Percentiles rank a stretch among this genome's conserved stretches.
Evolutionary conservation across 805 yeast species (phyloP).

Genomic region (Spathaspora arborariae): DNA sequence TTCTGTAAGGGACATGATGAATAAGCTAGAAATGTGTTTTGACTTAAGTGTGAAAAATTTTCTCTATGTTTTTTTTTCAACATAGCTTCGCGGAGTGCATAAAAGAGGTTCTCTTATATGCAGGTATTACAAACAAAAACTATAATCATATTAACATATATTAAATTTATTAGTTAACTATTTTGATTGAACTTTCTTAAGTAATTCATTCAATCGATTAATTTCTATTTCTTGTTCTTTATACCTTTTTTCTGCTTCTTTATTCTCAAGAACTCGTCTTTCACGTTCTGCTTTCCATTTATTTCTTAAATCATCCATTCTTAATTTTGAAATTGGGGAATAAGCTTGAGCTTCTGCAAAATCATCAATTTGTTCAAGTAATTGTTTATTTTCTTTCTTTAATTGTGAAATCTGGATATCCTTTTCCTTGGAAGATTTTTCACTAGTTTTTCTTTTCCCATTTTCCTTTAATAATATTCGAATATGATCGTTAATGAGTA

Average conservation of each 20-base stretch:
- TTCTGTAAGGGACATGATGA: conserved; percentile 15
- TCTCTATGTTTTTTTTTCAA: neutral
- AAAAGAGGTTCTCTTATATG: neutral
- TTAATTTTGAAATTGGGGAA: conserved; percentile 40
- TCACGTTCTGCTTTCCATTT: conserved; percentile 73
- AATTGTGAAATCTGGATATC: conserved; percentile 1
- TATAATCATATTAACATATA: neutral
- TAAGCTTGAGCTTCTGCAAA: neutral
- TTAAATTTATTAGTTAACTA: neutral
- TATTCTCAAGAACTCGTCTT: conserved; percentile 57
- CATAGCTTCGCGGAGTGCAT: neutral
- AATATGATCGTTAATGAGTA: conserved; percentile 56
- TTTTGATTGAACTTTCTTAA: neutral
- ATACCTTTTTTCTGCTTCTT: conserved; percentile 50
- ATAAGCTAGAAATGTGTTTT: conserved; percentile 4
- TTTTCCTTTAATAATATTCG: conserved; percentile 33
- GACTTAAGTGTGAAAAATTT: conserved; percentile 5
- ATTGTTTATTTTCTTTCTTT: conserved; percentile 4
- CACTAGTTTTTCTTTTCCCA: conserved; percentile 19
- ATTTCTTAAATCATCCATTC: conserved; percentile 59
- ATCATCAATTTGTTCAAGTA: conserved; percentile 3
- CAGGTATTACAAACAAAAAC: neutral
- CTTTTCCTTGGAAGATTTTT: conserved; percentile 11
- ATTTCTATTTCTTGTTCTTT: conserved; percentile 56
- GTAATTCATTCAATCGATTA: conserved; percentile 24